Percentiles rank a stretch among this genome's conserved stretches.
These are phyloP conservation scores for Eremochloa ophiuroides DNA, from an alignment of 176 grass and related monocot genomes.

Conservation along the genomic window DNA sequence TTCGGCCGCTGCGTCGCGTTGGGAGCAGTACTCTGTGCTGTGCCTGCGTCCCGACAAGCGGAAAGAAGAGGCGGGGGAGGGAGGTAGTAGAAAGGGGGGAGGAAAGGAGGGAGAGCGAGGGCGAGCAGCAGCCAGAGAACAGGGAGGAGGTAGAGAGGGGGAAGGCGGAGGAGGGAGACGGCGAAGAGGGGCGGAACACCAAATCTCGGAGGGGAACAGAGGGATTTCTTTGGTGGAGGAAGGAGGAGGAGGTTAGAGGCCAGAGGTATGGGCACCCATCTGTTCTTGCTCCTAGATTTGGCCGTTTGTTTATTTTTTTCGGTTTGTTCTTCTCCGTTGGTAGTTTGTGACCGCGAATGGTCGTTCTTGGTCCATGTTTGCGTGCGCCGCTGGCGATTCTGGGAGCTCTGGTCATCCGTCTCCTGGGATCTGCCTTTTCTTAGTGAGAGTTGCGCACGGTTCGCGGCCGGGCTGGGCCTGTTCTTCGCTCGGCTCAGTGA, in stretches of 20 bases:
- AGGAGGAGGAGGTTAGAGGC: neutral
- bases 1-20: slow-evolving; percentile 35
- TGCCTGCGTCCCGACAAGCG: slow-evolving; percentile 44
- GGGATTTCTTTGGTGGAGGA: neutral
- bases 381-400: neutral
- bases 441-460: neutral
- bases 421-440: slow-evolving; percentile 22
- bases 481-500: neutral
- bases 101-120: neutral
- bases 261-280: slow-evolving; percentile 5
- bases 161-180: too few species aligned
- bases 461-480: neutral
- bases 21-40: neutral
- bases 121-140: neutral
- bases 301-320: neutral
- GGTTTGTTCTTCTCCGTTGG: neutral
- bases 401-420: neutral
- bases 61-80: slow-evolving; percentile 20
- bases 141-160: neutral
- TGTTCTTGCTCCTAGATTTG: slow-evolving; percentile 14
- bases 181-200: neutral
- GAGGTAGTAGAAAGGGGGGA: neutral
- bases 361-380: neutral
- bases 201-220: neutral
- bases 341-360: neutral